Evolutionary conservation across 352 stramenopile species (phyloP), one percentile per base, ranked within the genome.

Genomic region (Globisporangium uncinulatum): DNA sequence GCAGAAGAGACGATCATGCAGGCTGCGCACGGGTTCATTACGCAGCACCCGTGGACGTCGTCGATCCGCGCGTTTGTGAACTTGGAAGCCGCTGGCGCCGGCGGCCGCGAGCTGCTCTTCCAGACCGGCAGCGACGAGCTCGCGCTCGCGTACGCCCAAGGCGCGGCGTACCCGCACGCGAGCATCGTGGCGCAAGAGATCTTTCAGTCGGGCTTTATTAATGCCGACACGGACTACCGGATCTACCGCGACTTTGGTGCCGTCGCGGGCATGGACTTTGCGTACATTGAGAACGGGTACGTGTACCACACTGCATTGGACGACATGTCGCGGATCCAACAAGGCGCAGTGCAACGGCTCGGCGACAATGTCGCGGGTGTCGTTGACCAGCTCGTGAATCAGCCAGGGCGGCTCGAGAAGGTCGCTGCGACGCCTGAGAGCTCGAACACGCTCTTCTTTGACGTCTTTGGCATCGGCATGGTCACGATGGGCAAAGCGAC

Each of bases 241-340:
- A 74, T 87, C 6, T 92, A 92, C 57, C 70, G 76, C 15, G 77
- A 89, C 45, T 89, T 87, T 60, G 81, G 81, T 8, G 72, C 69
- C 32, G 72, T 92, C n/a, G 74, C 82, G 13, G 82, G 82, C 19
- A 92, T 92, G 79, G 82, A 92, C 54, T 89, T 92, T 62, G 82
- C 82, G 3, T 92, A 87, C 56, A 85, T 92, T 36, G 72, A 78
- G 11, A 92, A 92, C 37, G 82, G 82, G 6, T 92, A 92, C 57
- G 82, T 92, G 15, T 92, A 92, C 59, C 82, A 92, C 68, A 92
- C 82, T 8, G 61, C 48, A 19, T 43, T 92, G 14, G 82, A 92
- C 47, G 82, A 88, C 57, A 68, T 86, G 6, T 86, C 79, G 4
- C 76, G 75, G 6, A 92, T 92, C 56, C 79, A 89, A 51, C 72